A percentile compares a stretch with the other conserved stretches of the same genome.
These are phyloP conservation scores for Cenchrus americanus DNA, from an alignment of 176 grass and related monocot species.

Conservation along the genomic window DNA sequence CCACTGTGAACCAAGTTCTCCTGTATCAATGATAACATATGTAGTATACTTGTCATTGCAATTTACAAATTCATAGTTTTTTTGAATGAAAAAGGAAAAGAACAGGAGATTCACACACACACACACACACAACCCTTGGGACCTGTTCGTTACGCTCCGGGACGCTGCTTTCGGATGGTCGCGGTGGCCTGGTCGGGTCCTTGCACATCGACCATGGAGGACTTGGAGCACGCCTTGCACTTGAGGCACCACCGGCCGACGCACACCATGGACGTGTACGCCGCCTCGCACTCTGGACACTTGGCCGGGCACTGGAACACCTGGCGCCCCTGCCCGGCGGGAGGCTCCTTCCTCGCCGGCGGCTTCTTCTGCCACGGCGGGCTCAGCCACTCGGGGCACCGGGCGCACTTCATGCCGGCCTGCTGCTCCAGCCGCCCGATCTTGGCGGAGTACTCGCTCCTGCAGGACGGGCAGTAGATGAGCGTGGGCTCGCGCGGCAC, in stretches of 20 bases:
- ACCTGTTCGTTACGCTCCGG: background rate
- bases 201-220: conserved; percentile 19
- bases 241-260: conserved; percentile 12
- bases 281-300: conserved; percentile 11
- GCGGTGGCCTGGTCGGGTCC: background rate
- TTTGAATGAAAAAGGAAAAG: background rate
- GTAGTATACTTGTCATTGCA: background rate
- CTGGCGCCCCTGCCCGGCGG: background rate
- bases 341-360: conserved; percentile 1
- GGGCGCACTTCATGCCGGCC: background rate
- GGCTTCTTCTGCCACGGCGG: conserved; percentile 23
- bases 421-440: background rate
- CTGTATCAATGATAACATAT: background rate
- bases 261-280: background rate
- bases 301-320: conserved; percentile 17
- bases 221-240: conserved; percentile 26
- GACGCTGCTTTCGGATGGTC: background rate
- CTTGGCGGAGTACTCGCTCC: background rate
- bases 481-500: background rate
- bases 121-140: too few relatives aligned
- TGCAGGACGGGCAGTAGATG: conserved; percentile 34
- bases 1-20: background rate
- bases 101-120: background rate
- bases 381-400: background rate
- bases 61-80: background rate